Evolutionary conservation across 352 stramenopile genomes (phyloP).

Genomic region (Aphanomyces cochlioides): DNA sequence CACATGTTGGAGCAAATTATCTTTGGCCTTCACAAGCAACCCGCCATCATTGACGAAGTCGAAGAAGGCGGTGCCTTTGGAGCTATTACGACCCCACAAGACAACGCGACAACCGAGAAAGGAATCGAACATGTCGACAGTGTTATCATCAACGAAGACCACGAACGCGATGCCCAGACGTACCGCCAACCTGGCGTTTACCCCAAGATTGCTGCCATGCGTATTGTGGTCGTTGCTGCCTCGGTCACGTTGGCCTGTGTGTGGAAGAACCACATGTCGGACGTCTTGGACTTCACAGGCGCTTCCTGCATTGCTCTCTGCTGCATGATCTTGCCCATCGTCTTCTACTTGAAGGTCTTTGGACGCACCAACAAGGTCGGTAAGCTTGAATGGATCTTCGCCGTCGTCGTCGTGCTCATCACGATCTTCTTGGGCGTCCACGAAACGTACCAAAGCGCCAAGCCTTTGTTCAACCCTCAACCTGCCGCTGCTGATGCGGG

Average conservation of each 20-base stretch:
- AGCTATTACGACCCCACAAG: background rate
- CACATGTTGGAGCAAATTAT: constrained; percentile 19
- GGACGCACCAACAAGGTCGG: background rate
- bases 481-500: background rate
- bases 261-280: constrained; percentile 22
- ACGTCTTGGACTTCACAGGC: constrained; percentile 25
- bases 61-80: background rate
- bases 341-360: constrained; percentile 28
- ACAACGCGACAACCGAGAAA: background rate
- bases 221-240: constrained; percentile 6
- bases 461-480: constrained; percentile 5
- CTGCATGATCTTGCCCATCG: constrained; percentile 29
- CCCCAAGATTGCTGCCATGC: constrained; percentile 13
- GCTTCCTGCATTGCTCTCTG: constrained; percentile 15
- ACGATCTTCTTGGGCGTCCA: background rate
- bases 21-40: constrained; percentile 20
- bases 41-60: background rate
- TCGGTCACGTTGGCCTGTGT: constrained; percentile 4
- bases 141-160: background rate
- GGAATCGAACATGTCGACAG: background rate
- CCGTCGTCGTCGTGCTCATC: constrained; percentile 13
- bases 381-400: constrained; percentile 4
- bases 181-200: constrained; percentile 21
- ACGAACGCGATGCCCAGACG: constrained; percentile 1
- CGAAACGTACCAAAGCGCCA: constrained; percentile 7